Conservation (phyloP, 495 filamentous ascomycete genomes). For the Friedmanniomyces simplex region DNA sequence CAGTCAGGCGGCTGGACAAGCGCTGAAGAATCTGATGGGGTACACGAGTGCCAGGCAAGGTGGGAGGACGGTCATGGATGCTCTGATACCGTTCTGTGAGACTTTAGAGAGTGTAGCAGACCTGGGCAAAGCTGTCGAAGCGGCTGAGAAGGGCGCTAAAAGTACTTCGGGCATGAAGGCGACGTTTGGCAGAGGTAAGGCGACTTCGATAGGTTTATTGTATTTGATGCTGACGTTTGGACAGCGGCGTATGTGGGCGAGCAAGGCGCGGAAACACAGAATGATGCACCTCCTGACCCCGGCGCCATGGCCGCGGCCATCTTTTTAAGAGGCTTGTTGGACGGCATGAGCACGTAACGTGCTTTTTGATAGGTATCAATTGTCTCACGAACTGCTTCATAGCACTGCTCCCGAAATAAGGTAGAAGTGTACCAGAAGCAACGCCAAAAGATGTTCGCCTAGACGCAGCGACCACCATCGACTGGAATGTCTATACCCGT, state of each 20-base stretch:
- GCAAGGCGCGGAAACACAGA: constrained; percentile 26
- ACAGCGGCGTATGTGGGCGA: constrained; percentile 48
- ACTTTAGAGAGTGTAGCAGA: constrained; percentile 35
- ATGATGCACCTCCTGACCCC: constrained; percentile 45
- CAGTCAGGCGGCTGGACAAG: constrained; percentile 17
- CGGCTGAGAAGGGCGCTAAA: constrained; percentile 45
- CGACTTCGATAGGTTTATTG: too few species aligned
- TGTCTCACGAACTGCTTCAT: background rate
- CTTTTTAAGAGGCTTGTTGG: constrained; percentile 41
- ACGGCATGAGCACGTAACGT: constrained; percentile 15
- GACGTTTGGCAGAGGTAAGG: constrained; percentile 38
- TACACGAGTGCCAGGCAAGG: constrained; percentile 31
- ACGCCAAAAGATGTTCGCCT: background rate
- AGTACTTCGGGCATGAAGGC: constrained; percentile 44
- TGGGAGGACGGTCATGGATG: constrained; percentile 45
- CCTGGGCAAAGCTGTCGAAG: constrained; percentile 41
- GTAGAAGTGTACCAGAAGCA: too few species aligned
- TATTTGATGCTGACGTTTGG: background rate
- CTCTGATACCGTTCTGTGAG: constrained; percentile 47
- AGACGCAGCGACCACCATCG: constrained; percentile 42
- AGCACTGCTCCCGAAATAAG: too few species aligned
- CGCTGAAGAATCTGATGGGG: constrained; percentile 36
- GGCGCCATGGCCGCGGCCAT: constrained; percentile 54
- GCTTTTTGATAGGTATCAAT: background rate
- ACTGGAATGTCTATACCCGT: constrained; percentile 56